phyloP scores from a whole-genome alignment of 2,329 filamentous ascomycete species.

The Paraphoma sp. region DNA sequence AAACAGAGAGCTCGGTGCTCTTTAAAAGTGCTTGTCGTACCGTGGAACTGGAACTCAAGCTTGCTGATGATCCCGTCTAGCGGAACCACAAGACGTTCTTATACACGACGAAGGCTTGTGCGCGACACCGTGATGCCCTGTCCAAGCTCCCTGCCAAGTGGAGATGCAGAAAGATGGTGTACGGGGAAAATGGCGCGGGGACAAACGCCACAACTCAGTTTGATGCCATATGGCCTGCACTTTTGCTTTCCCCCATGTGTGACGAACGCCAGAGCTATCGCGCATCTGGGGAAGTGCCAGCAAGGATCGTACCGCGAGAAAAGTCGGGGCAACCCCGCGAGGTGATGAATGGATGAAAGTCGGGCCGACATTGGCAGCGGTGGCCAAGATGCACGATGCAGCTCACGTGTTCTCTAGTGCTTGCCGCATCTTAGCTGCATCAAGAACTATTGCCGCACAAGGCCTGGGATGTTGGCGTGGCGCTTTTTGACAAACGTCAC shows the following conservation, averaged over 20 bases:
- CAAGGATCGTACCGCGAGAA: constrained; percentile 14
- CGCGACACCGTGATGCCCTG: constrained; percentile 15
- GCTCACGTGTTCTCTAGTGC: neutral
- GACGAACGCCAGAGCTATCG: constrained; percentile 14
- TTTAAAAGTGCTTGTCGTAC: constrained; percentile 11
- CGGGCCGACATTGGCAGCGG: constrained; percentile 19
- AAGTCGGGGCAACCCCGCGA: neutral
- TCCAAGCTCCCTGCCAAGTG: constrained; percentile 21
- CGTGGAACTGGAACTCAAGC: constrained; percentile 22
- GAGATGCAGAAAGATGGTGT: constrained; percentile 20
- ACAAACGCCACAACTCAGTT: constrained; percentile 18
- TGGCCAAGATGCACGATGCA: neutral
- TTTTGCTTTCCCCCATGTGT: constrained; percentile 10
- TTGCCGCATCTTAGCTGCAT: constrained; percentile 2
- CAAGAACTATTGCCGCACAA: neutral
- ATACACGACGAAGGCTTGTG: constrained; percentile 20
- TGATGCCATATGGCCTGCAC: constrained; percentile 9
- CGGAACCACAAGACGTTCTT: constrained; percentile 25
- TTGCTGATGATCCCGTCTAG: constrained; percentile 16
- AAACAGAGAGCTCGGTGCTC: neutral
- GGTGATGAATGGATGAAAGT: constrained; percentile 14
- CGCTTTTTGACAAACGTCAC: constrained; percentile 7
- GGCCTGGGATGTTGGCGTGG: neutral
- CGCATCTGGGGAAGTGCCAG: constrained; percentile 24
- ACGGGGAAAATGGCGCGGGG: constrained; percentile 33